Conservation (phyloP, 441 rosid genomes). For the Manihot esculenta region DNA sequence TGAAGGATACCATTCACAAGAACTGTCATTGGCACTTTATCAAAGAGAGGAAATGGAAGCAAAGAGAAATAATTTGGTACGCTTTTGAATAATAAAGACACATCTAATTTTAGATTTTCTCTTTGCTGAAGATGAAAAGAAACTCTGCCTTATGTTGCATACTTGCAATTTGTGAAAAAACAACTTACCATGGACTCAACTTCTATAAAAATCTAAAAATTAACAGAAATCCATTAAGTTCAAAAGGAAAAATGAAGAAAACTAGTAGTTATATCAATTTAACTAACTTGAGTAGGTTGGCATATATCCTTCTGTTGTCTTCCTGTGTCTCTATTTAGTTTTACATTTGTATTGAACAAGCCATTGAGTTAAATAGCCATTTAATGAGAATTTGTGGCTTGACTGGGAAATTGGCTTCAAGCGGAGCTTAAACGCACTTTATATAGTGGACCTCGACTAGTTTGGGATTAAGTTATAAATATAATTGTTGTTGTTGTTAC, state of each 20-base stretch:
- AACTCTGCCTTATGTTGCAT: slow-evolving; percentile 2
- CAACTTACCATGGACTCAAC: slow-evolving; percentile 13
- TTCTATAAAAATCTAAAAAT: neutral
- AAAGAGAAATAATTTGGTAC: slow-evolving; percentile 68
- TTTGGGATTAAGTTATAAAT: too few species aligned
- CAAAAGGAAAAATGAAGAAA: neutral
- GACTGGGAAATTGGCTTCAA: too few species aligned
- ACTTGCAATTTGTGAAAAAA: neutral
- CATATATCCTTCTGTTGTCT: neutral
- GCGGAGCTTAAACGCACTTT: too few species aligned
- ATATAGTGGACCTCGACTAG: too few species aligned
- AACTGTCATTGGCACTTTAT: slow-evolving; percentile 69
- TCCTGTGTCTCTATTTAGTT: neutral
- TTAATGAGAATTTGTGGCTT: neutral
- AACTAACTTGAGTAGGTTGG: neutral
- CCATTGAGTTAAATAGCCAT: neutral
- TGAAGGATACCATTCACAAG: slow-evolving; percentile 85
- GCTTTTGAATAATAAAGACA: slow-evolving; percentile 37
- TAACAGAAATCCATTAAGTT: neutral
- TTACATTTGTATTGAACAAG: neutral
- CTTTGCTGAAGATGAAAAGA: slow-evolving; percentile 18
- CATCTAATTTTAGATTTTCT: slow-evolving; percentile 8
- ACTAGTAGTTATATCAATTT: neutral
- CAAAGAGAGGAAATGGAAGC: slow-evolving; percentile 68
- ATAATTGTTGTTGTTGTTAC: too few species aligned